Evolutionary conservation across 169 alveolate species (phyloP).

Genomic region (Ichthyophthirius multifiliis): DNA sequence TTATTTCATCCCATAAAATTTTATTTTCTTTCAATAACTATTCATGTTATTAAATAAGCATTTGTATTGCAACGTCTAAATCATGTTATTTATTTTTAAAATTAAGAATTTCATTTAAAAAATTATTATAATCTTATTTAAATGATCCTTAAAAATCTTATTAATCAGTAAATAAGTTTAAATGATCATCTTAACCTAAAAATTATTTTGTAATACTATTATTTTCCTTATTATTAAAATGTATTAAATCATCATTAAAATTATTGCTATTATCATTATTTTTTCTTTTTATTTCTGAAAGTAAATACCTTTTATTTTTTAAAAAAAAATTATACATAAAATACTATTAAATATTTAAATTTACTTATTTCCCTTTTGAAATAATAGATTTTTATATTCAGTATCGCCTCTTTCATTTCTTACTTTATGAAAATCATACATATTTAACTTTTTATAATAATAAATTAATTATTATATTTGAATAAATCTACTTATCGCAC

Average conservation of each 20-base stretch:
- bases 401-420: slow-evolving; percentile 21
- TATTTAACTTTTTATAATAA: slow-evolving; percentile 65
- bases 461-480: slow-evolving; percentile 8
- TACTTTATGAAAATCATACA: slow-evolving; percentile 51
- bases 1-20: not conserved
- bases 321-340: not conserved
- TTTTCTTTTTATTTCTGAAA: slow-evolving; percentile 5
- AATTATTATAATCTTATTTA: not conserved
- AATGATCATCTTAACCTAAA: too few relatives aligned
- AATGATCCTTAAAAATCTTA: not conserved
- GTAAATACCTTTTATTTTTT: not conserved
- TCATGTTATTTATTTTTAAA: not conserved
- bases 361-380: not conserved
- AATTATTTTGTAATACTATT: too few relatives aligned
- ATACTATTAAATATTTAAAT: not conserved
- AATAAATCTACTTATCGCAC: slow-evolving; percentile 59
- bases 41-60: not conserved
- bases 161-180: too few relatives aligned
- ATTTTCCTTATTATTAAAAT: too few relatives aligned
- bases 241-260: slow-evolving; percentile 1
- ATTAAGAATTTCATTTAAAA: not conserved
- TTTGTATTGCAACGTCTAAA: not conserved
- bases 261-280: not conserved
- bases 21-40: not conserved
- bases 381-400: not conserved